These are phyloP conservation scores for Leucogyrophana mollusca DNA, from an alignment of 768 basidiomycete genomes.

Conservation along the genomic window DNA sequence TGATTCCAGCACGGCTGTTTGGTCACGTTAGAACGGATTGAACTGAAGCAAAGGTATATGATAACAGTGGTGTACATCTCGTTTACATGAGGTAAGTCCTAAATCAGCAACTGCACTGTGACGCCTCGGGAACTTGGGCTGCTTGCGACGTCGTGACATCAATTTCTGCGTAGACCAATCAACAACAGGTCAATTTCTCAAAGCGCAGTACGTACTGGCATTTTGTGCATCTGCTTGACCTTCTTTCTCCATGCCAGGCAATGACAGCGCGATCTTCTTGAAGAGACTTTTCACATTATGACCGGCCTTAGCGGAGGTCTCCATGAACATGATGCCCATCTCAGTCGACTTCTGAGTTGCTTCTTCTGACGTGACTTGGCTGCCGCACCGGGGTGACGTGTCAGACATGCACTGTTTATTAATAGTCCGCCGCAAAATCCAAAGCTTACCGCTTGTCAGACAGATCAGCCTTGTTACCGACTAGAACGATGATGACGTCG, in stretches of 20 bases:
- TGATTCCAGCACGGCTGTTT: not conserved
- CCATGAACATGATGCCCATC: conserved; percentile 97
- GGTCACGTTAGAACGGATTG: conserved; percentile 12
- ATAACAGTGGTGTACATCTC: conserved; percentile 11
- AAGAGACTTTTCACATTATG: conserved; percentile 99
- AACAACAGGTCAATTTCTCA: not conserved
- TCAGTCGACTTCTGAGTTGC: conserved; percentile 90
- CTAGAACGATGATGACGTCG: conserved; percentile 97
- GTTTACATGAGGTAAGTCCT: not conserved
- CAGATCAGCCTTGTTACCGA: conserved; percentile 98
- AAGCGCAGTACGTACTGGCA: conserved; percentile 34
- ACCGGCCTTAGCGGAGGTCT: conserved; percentile 98
- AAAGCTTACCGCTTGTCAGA: conserved; percentile 90
- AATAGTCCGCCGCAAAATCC: not conserved
- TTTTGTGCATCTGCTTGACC: conserved; percentile 55
- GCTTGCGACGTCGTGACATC: conserved; percentile 78
- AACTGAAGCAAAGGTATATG: conserved; percentile 26
- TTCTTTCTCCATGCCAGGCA: conserved; percentile 94
- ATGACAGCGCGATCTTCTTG: conserved; percentile 98
- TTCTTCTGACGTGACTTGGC: conserved; percentile 98
- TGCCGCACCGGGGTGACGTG: conserved; percentile 28
- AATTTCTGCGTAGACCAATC: conserved; percentile 59
- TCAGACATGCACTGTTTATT: conserved; percentile 2
- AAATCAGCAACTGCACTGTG: conserved; percentile 76
- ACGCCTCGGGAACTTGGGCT: conserved; percentile 80